Evolutionary conservation across 2,329 filamentous ascomycete genomes (phyloP), one percentile per base, ranked within the genome.

Genomic region (Fusarium succisae): DNA sequence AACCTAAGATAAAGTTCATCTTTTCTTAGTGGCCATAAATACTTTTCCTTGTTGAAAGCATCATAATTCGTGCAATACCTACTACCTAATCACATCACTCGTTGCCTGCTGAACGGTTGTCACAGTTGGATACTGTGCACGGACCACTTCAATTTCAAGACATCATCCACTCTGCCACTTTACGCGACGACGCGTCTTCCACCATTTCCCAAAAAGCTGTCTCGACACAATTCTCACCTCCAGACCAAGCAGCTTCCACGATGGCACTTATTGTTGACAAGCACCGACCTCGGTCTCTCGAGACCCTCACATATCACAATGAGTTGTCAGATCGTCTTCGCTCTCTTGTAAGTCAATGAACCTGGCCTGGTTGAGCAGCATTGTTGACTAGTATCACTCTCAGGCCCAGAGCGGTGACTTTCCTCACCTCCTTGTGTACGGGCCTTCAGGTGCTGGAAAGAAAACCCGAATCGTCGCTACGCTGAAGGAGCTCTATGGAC

Each of bases 321-420:
- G 94, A 97, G 72, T 90, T 99, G 50, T 98, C 96, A 17, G 92
- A 94, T 32, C 91, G 96, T 67, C 89, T 99, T 53, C 91, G 92
- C 77, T 94, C 96, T 37, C 88, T 99, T 72, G 95, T 98, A 90
- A 78, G 89, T 26, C 57, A 95, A 96, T 77, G 88, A 44, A 11
- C 22, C 45, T 45, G 30, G 8, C 30, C 39, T 15, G 8, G 37
- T 47, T 54, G 41, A 48, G 35, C 14, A 41, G 12, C 24, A 53
- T 53, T 54, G 51, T 68, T 74, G 39, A 71, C 70, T 59, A 45
- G 37, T 24, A 32, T 45, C 44, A 26, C n/a, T 50, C 62, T 70
- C 77, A 98, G 95, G 96, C 96, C 62, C 94, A 97, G 89, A 97
- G 93, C 84, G 95, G 96, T 77, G 97, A 99, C 83, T 99, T 99